Conservation (phyloP, 2,329 filamentous ascomycete species). For the Nannizzia gypsea region DNA sequence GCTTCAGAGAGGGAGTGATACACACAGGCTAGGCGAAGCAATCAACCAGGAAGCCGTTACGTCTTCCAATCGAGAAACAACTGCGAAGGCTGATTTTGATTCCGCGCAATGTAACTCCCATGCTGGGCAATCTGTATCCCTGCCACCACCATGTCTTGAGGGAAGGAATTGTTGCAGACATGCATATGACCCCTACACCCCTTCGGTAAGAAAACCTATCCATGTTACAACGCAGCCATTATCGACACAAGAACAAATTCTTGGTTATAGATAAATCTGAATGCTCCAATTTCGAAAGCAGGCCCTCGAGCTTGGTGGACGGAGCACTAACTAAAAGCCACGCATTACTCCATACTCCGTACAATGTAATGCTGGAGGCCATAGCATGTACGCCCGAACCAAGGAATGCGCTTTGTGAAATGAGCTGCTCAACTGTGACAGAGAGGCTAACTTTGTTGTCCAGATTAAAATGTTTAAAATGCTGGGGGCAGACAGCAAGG, state of each 20-base stretch:
- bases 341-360: too few species aligned
- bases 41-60: neutral
- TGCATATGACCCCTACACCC: neutral
- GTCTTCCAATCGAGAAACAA: neutral
- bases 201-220: neutral
- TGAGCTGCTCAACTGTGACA: neutral
- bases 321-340: too few species aligned
- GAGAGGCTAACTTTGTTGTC: neutral
- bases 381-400: neutral
- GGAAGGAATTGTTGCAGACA: neutral
- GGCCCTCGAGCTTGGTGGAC: neutral
- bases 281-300: neutral
- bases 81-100: neutral
- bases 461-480: neutral
- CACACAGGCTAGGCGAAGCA: constrained; percentile 2
- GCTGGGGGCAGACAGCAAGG: neutral
- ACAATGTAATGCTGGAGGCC: too few species aligned
- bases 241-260: neutral
- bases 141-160: neutral
- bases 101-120: neutral
- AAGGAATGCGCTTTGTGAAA: neutral
- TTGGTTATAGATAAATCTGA: neutral
- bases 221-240: neutral
- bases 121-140: constrained; percentile 1
- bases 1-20: neutral